Evolutionary conservation across 2,329 filamentous ascomycete genomes (phyloP), one percentile per base, ranked within the genome.

Genomic region (Botryotinia narcissicola): DNA sequence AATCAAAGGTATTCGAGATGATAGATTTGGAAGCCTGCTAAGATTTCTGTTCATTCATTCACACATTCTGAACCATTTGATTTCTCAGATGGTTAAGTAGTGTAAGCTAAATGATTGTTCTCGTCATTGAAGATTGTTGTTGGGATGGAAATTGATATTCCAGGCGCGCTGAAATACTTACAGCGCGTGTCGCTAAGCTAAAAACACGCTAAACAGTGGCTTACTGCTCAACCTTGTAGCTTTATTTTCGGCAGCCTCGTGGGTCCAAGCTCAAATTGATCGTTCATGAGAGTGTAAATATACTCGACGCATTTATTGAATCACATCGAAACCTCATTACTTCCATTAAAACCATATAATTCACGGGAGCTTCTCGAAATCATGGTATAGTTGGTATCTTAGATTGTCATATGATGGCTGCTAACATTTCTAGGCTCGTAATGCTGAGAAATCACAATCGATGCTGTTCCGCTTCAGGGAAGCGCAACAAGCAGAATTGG

Each of bases 381-480:
- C 72, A 81, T 81, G 80, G 80, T 81, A 76, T 60, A 7, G 6
- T 75, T 66, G 22, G n/a, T 37, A 16, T 67, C 5, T 16, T 10
- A 5, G 0, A 3, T 4, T 60, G 25, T 4, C 25, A 37, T 22
- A 12, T 25, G 25, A 46, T n/a, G 18, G 7, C 57, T 57, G 29
- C 78, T 77, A 75, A 78, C 70, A 70, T 66, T 5, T 44, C 4
- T 29, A 94, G 95, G 95, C 95, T 81, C 95, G 95, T 81, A 98
- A 98, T 84, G 95, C 93, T 63, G 95, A 98, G 88, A 99, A 98
- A 84, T 95, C 96, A 80, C 96, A 99, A 87, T 98, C 95, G 66
- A 99, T 99, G 95, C 95, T 99, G 83, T 99, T 98, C 86, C 95
- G 96, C 87, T 99, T 99, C 87, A 94, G 96, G 83, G 96, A 97